Evolutionary conservation across 768 basidiomycete species (phyloP).

Genomic region (Coprinopsis cinerea): DNA sequence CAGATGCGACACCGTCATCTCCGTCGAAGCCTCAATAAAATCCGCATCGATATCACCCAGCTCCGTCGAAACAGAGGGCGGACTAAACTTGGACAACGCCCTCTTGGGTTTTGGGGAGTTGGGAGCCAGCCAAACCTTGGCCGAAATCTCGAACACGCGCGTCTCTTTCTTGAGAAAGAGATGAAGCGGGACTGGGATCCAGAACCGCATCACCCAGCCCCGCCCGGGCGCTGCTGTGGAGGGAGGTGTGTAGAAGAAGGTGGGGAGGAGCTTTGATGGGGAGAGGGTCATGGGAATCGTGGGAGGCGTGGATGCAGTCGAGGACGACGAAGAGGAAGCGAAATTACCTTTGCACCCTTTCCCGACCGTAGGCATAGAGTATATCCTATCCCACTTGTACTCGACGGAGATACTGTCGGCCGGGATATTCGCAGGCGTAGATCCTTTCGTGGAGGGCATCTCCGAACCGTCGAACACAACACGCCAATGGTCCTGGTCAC

Average conservation of each 20-base stretch:
- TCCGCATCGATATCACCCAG: constrained; percentile 8
- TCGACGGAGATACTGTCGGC: constrained; percentile 23
- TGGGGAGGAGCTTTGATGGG: background rate
- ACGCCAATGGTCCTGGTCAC: background rate
- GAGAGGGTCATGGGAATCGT: background rate
- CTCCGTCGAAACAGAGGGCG: background rate
- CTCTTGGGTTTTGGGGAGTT: background rate
- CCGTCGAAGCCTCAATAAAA: constrained; percentile 19
- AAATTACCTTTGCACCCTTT: constrained; percentile 3
- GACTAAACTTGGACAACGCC: background rate
- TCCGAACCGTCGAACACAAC: constrained; percentile 8
- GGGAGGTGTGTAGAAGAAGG: background rate
- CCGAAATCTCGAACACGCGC: constrained; percentile 33
- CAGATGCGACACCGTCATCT: constrained; percentile 40
- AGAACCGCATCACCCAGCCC: constrained; percentile 34
- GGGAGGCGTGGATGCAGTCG: background rate
- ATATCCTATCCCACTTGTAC: constrained; percentile 25
- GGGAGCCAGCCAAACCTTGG: constrained; percentile 30
- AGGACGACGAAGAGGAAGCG: background rate
- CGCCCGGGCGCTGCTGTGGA: constrained; percentile 9
- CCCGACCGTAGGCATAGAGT: constrained; percentile 16
- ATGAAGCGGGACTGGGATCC: constrained; percentile 42
- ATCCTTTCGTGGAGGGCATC: background rate
- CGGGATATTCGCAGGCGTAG: background rate
- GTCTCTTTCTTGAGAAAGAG: constrained; percentile 44